Conservation (phyloP, 1,284 basidiomycete species). For the Sporisorium scitamineum region DNA sequence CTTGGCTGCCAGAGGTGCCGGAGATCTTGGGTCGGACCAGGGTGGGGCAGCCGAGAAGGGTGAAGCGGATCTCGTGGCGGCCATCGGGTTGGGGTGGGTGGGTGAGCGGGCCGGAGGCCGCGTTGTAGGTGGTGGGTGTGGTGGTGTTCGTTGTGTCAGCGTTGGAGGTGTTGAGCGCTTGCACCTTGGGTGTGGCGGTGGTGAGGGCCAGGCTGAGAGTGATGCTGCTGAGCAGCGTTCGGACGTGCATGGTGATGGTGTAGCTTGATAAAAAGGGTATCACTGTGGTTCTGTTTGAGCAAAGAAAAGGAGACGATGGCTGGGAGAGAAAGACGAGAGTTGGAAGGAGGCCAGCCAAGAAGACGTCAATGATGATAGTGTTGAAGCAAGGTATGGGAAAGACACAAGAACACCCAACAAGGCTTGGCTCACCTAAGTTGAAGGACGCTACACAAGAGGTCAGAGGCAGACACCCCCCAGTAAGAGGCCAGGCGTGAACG, state of each 20-base stretch:
- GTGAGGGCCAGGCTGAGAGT: slow-evolving; percentile 11
- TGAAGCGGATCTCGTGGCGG: slow-evolving; percentile 41
- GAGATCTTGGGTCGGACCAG: slow-evolving; percentile 38
- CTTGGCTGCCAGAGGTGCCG: slow-evolving; percentile 23
- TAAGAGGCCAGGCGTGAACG: not conserved
- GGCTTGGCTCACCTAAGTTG: not conserved
- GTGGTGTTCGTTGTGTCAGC: too few species aligned
- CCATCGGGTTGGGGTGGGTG: slow-evolving; percentile 29
- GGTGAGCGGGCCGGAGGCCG: slow-evolving; percentile 10
- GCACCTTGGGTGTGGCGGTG: slow-evolving; percentile 3
- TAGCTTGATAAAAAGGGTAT: not conserved
- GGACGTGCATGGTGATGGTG: slow-evolving; percentile 12
- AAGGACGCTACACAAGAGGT: not conserved
- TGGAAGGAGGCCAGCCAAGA: too few species aligned
- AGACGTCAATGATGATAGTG: not conserved
- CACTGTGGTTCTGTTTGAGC: not conserved
- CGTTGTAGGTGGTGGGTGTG: slow-evolving; percentile 10
- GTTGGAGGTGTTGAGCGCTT: not conserved
- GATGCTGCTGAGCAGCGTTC: slow-evolving; percentile 16
- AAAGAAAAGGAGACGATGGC: not conserved
- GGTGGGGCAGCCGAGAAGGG: slow-evolving; percentile 18
- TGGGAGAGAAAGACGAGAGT: not conserved
- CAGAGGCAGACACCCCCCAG: not conserved
- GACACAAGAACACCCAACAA: not conserved
- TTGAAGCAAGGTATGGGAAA: slow-evolving; percentile 1